A percentile compares a stretch with the other conserved stretches of the same genome.
Conservation (phyloP, 208 protist genomes). For the Angomonas ambiguus region DNA sequence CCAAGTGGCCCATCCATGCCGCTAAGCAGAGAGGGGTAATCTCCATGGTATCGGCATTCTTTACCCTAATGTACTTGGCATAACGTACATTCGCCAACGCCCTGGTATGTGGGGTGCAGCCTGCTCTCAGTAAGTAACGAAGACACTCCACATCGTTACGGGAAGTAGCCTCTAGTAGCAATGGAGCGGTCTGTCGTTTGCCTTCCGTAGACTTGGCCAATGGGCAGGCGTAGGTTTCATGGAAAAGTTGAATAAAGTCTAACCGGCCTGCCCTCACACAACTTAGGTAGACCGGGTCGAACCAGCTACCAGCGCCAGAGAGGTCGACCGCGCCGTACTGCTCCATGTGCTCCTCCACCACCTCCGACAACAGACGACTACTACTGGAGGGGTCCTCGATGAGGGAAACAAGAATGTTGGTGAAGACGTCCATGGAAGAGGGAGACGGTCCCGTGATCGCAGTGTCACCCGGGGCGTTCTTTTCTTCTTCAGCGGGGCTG, state of each 20-base stretch:
- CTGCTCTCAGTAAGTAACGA: slow-evolving; percentile 39
- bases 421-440: slow-evolving; percentile 3
- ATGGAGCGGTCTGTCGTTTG: slow-evolving; percentile 4
- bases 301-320: slow-evolving; percentile 25
- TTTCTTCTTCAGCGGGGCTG: background rate
- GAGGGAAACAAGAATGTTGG: background rate
- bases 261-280: slow-evolving; percentile 35
- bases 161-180: slow-evolving; percentile 36
- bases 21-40: slow-evolving; percentile 60
- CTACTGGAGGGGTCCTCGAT: background rate
- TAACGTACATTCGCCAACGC: slow-evolving; percentile 15
- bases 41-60: slow-evolving; percentile 20
- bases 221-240: slow-evolving; percentile 33
- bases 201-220: slow-evolving; percentile 14
- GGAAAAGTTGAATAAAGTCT: slow-evolving; percentile 36
- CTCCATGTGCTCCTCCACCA: slow-evolving; percentile 22
- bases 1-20: slow-evolving; percentile 44
- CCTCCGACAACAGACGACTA: slow-evolving; percentile 18
- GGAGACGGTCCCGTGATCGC: background rate
- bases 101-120: slow-evolving; percentile 27
- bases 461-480: background rate
- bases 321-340: slow-evolving; percentile 19
- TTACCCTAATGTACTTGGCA: slow-evolving; percentile 14
- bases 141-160: slow-evolving; percentile 31
- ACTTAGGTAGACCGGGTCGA: slow-evolving; percentile 33